Conservation (phyloP, 306 rosid species). For the Biancaea sappan region DNA sequence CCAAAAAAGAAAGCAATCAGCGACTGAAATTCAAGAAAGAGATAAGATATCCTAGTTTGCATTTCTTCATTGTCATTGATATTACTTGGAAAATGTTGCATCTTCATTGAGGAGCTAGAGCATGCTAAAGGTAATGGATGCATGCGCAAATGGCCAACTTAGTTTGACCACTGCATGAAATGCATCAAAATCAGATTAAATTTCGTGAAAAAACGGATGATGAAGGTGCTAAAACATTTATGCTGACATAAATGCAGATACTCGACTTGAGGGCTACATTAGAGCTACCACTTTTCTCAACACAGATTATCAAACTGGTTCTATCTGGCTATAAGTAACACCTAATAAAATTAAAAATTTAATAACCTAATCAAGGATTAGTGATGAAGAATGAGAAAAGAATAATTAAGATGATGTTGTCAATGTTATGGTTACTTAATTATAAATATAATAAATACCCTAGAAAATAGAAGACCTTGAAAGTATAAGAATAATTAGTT, state of each 20-base stretch:
- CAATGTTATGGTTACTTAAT: too few relatives aligned
- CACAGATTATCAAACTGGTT: neutral
- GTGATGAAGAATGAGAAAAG: too few relatives aligned
- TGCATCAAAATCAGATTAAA: neutral
- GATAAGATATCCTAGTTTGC: neutral
- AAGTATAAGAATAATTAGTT: too few relatives aligned
- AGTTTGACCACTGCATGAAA: neutral
- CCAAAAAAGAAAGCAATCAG: neutral
- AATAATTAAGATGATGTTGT: too few relatives aligned
- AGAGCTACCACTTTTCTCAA: neutral
- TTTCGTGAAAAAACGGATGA: constrained; percentile 17
- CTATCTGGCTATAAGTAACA: neutral
- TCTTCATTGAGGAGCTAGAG: constrained; percentile 3
- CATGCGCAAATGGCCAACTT: neutral
- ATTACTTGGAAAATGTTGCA: constrained; percentile 2
- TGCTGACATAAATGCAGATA: constrained; percentile 10
- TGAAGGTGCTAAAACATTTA: neutral
- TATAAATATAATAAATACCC: too few relatives aligned
- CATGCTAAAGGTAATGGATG: neutral
- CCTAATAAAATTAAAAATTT: neutral
- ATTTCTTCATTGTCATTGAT: constrained; percentile 1
- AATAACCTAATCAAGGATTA: neutral
- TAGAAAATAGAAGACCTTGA: too few relatives aligned
- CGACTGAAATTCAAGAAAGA: constrained; percentile 16
- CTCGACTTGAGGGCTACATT: neutral